A percentile compares a stretch with the other conserved stretches of the same genome.
These are phyloP conservation scores for Lecanicillium sp. DNA, from an alignment of 2,329 filamentous ascomycete species.

Conservation along the genomic window DNA sequence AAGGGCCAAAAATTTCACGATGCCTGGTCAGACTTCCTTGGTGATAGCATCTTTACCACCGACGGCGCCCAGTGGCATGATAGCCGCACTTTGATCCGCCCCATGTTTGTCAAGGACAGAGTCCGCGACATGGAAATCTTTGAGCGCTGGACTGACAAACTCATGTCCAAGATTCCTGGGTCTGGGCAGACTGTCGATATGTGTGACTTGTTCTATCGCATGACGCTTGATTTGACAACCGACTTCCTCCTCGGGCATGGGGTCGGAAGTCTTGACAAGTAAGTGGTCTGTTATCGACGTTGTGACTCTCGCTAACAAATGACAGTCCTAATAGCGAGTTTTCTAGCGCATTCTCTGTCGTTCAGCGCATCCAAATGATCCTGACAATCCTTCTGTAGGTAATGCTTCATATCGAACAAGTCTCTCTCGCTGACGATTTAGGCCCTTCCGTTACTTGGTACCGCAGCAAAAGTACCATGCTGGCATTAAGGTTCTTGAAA, in stretches of 20 bases:
- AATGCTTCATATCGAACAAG: not conserved
- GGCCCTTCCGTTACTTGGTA: constrained; percentile 52
- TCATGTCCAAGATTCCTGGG: constrained; percentile 53
- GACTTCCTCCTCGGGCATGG: constrained; percentile 62
- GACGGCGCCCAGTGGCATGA: constrained; percentile 49
- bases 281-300: constrained; percentile 1
- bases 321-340: constrained; percentile 52
- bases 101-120: constrained; percentile 45
- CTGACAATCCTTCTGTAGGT: constrained; percentile 44
- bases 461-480: constrained; percentile 54
- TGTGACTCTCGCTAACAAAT: not conserved
- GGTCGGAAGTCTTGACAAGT: constrained; percentile 40
- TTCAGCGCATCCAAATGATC: constrained; percentile 61
- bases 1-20: constrained; percentile 39
- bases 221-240: constrained; percentile 62
- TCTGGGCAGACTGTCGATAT: constrained; percentile 52
- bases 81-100: constrained; percentile 46
- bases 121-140: constrained; percentile 49
- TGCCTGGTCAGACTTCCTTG: constrained; percentile 42
- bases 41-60: constrained; percentile 50
- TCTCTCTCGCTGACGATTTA: constrained; percentile 23
- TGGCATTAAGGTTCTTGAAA: constrained; percentile 60
- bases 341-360: constrained; percentile 62
- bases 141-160: constrained; percentile 50
- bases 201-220: constrained; percentile 56